Conservation (phyloP, 2,329 filamentous ascomycete species). For the Westerdykella ornata region DNA sequence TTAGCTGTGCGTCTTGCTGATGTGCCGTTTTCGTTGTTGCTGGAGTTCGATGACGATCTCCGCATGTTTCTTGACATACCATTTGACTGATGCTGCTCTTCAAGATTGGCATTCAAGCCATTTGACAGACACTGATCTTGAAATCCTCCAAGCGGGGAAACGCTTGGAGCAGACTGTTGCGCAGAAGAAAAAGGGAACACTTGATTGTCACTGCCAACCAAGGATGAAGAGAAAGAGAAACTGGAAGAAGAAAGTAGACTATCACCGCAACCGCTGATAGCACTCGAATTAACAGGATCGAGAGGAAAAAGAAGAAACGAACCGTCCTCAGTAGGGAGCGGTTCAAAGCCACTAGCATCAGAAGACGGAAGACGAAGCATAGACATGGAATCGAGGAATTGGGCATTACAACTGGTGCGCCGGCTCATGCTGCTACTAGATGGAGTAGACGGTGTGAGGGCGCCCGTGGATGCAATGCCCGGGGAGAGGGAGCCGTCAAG, state of each 20-base stretch:
- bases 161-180: conserved; percentile 27
- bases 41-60: conserved; percentile 41
- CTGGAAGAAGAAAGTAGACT: conserved; percentile 29
- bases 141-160: conserved; percentile 21
- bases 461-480: conserved; percentile 32
- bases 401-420: conserved; percentile 40
- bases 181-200: conserved; percentile 25
- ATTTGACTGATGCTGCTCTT: conserved; percentile 22
- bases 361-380: conserved; percentile 43
- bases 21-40: conserved; percentile 38
- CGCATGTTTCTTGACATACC: conserved; percentile 46
- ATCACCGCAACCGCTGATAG: conserved; percentile 27
- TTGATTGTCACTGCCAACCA: conserved; percentile 35
- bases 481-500: conserved; percentile 32
- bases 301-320: conserved; percentile 27
- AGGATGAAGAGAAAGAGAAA: conserved; percentile 20
- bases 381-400: conserved; percentile 37
- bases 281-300: conserved; percentile 29
- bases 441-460: conserved; percentile 35
- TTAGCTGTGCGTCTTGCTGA: conserved; percentile 28
- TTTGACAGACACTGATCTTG: conserved; percentile 6
- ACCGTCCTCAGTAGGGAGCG: conserved; percentile 32
- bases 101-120: not conserved
- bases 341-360: conserved; percentile 32
- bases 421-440: conserved; percentile 41